phyloP scores from a whole-genome alignment of 1,139 yeast genomes.

The Hyphopichia pseudoburtonii region DNA sequence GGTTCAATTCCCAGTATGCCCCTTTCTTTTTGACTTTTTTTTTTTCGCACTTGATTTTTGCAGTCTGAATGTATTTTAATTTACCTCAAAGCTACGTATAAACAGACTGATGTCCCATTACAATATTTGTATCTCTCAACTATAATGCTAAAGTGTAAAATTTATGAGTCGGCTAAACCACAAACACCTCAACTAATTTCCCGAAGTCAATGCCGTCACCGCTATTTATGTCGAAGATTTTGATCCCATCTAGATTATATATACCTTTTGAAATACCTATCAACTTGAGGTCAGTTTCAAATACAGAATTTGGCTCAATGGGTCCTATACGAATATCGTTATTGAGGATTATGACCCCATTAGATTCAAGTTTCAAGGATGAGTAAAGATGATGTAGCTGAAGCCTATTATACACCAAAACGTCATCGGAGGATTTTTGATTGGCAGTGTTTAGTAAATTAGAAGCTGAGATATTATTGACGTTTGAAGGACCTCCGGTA shows the following conservation, averaged over 20 bases:
- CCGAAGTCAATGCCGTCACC: slow-evolving; percentile 79
- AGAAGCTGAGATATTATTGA: slow-evolving; percentile 16
- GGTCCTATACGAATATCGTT: slow-evolving; percentile 69
- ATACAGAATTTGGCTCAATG: slow-evolving; percentile 60
- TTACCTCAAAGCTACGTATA: background rate
- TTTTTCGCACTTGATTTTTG: background rate
- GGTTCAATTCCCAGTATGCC: slow-evolving; percentile 21
- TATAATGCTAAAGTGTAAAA: too few species aligned
- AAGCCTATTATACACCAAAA: slow-evolving; percentile 20
- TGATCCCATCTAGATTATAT: slow-evolving; percentile 63
- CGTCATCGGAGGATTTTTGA: slow-evolving; percentile 10
- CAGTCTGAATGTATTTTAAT: too few species aligned
- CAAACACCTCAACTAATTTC: slow-evolving; percentile 67
- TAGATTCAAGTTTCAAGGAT: slow-evolving; percentile 31
- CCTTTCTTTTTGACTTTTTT: slow-evolving; percentile 9
- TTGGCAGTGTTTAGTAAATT: slow-evolving; percentile 9
- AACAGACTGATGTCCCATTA: too few species aligned
- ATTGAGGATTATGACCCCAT: slow-evolving; percentile 58
- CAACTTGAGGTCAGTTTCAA: slow-evolving; percentile 60
- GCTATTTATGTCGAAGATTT: slow-evolving; percentile 58
- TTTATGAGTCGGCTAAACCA: too few species aligned
- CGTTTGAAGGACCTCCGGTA: slow-evolving; percentile 5
- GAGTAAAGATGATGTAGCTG: slow-evolving; percentile 36
- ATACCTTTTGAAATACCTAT: slow-evolving; percentile 68
- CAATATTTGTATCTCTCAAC: background rate